Conservation (phyloP, 768 basidiomycete genomes). For the Mycena alexandri region DNA sequence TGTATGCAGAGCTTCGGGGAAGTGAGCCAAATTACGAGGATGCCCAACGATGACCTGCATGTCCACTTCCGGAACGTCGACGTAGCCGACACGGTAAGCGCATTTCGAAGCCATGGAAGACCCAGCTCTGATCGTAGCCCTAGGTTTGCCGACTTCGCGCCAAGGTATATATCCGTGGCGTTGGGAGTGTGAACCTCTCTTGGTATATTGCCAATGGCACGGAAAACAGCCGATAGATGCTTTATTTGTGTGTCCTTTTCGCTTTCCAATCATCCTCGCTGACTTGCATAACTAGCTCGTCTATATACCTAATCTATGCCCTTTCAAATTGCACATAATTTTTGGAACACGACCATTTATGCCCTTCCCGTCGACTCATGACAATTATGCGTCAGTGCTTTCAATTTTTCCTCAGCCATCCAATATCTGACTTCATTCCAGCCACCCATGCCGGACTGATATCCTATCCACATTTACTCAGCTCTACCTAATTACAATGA, state of each 20-base stretch:
- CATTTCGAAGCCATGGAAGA: background rate
- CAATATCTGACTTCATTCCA: conserved; percentile 14
- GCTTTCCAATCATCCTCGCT: background rate
- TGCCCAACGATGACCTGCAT: conserved; percentile 85
- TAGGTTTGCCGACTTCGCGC: conserved; percentile 86
- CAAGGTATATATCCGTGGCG: conserved; percentile 78
- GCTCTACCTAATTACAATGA: conserved; percentile 23
- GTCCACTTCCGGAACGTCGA: conserved; percentile 80
- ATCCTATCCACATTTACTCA: conserved; percentile 26
- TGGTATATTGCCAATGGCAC: conserved; percentile 61
- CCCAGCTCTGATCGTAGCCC: conserved; percentile 9
- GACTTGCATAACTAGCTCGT: conserved; percentile 13
- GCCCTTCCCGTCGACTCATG: conserved; percentile 30
- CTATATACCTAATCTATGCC: conserved; percentile 8
- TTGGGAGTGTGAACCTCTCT: conserved; percentile 83
- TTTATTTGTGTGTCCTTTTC: conserved; percentile 1
- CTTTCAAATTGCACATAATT: conserved; percentile 34
- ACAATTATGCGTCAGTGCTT: conserved; percentile 34
- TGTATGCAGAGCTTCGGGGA: conserved; percentile 78
- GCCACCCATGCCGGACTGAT: conserved; percentile 30
- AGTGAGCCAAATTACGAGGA: conserved; percentile 76
- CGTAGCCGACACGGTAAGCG: conserved; percentile 82
- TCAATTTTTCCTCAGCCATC: background rate
- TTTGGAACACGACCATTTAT: conserved; percentile 36
- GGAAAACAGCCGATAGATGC: conserved; percentile 60